Conservation (phyloP, 306 rosid genomes). For the Dryas octopetala region DNA sequence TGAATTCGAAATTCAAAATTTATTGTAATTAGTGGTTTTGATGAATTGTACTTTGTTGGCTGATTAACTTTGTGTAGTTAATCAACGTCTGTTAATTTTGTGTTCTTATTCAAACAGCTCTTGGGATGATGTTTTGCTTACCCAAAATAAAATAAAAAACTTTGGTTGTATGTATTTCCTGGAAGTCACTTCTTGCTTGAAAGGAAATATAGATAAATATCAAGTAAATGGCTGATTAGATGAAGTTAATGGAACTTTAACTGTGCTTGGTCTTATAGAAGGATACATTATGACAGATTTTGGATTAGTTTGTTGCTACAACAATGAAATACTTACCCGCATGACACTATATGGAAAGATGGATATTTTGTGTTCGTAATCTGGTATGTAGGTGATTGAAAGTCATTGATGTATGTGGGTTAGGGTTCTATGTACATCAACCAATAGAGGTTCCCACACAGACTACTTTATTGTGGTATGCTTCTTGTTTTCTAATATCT, state of each 20-base stretch:
- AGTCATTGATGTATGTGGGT: background rate
- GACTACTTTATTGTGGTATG: background rate
- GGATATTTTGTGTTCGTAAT: background rate
- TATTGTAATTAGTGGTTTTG: background rate
- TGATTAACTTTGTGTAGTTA: background rate
- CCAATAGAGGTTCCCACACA: background rate
- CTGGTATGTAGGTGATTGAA: background rate
- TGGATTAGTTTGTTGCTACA: background rate
- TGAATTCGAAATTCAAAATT: background rate
- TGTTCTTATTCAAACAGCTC: too few relatives aligned
- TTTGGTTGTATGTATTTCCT: background rate
- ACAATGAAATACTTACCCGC: background rate
- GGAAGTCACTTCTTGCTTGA: background rate
- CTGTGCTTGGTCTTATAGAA: background rate
- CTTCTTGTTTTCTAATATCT: constrained; percentile 20
- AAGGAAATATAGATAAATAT: background rate
- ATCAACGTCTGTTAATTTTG: too few relatives aligned
- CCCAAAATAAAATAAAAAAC: background rate
- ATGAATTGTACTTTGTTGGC: background rate
- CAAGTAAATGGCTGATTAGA: background rate
- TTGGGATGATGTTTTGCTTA: background rate
- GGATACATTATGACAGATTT: background rate
- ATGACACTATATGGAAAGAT: background rate
- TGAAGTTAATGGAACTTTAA: background rate
- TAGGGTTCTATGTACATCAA: background rate